Percentiles rank a stretch among this genome's conserved stretches.
Evolutionary conservation across 768 basidiomycete genomes (phyloP).

Genomic region (Russula earlei): DNA sequence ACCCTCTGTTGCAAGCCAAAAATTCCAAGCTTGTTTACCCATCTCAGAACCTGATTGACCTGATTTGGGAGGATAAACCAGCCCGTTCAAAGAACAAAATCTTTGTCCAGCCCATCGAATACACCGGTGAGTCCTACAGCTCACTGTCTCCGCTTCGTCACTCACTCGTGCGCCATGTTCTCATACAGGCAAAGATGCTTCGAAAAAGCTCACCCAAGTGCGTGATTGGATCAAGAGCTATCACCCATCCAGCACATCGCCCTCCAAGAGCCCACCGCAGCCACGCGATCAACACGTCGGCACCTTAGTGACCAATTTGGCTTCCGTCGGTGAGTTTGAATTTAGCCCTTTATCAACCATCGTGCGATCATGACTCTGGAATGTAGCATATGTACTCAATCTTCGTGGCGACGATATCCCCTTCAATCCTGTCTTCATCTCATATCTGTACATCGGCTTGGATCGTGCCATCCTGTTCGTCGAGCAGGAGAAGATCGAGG

Average conservation of each 20-base stretch:
- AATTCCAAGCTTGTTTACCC: constrained; percentile 69
- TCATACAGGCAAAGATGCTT: constrained; percentile 44
- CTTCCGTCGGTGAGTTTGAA: constrained; percentile 51
- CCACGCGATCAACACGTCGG: constrained; percentile 55
- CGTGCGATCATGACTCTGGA: constrained; percentile 3
- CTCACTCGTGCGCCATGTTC: background rate
- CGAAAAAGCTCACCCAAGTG: constrained; percentile 59
- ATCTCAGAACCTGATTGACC: constrained; percentile 74
- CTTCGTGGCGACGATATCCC: constrained; percentile 85
- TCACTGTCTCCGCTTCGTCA: background rate
- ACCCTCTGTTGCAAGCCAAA: constrained; percentile 41
- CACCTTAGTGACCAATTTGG: constrained; percentile 58
- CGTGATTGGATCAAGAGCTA: constrained; percentile 60
- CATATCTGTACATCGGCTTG: constrained; percentile 69
- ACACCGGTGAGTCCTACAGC: constrained; percentile 38
- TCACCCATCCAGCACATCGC: constrained; percentile 49
- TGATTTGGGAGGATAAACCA: constrained; percentile 74
- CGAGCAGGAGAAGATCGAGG: constrained; percentile 53
- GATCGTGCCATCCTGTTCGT: constrained; percentile 66
- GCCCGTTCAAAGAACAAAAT: constrained; percentile 53
- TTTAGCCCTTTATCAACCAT: background rate
- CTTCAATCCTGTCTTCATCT: constrained; percentile 85
- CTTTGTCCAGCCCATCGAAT: constrained; percentile 62
- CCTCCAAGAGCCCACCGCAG: constrained; percentile 52
- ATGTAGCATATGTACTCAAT: constrained; percentile 75